Conservation (phyloP, 2,329 filamentous ascomycete genomes). For the Claviceps sp. region DNA sequence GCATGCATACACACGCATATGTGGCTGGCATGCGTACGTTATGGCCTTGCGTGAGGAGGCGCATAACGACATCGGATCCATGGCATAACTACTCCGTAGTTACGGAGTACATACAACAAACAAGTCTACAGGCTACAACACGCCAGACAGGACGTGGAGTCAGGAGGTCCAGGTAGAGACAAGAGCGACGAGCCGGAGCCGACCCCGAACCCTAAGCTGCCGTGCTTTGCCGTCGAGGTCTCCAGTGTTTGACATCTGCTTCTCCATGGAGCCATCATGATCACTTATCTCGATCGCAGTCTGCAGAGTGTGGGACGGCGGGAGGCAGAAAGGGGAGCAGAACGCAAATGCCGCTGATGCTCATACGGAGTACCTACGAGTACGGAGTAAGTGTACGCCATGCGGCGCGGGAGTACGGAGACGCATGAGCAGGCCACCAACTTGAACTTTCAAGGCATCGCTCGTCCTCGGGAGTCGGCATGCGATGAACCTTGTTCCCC, state of each 20-base stretch:
- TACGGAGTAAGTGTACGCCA: neutral
- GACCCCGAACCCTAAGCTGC: neutral
- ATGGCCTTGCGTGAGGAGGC: neutral
- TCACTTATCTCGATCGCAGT: neutral
- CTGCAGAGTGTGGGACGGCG: neutral
- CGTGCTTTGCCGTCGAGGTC: neutral
- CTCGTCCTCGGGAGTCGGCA: too few relatives aligned
- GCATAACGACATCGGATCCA: neutral
- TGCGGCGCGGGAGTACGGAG: neutral
- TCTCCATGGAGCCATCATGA: neutral
- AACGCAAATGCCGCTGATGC: neutral
- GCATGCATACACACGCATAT: neutral
- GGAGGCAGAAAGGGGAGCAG: neutral
- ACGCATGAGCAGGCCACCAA: neutral
- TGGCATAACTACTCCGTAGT: neutral
- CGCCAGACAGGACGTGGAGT: neutral
- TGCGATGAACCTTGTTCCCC: neutral
- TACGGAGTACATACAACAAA: too few relatives aligned
- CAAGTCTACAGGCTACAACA: neutral
- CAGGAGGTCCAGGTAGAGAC: too few relatives aligned
- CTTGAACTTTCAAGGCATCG: too few relatives aligned
- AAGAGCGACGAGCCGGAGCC: too few relatives aligned
- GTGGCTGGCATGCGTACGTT: neutral
- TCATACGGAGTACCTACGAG: too few relatives aligned
- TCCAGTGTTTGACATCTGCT: neutral